phyloP scores from a whole-genome alignment of 2,329 filamentous ascomycete species.

The Trichoderma atroviride region DNA sequence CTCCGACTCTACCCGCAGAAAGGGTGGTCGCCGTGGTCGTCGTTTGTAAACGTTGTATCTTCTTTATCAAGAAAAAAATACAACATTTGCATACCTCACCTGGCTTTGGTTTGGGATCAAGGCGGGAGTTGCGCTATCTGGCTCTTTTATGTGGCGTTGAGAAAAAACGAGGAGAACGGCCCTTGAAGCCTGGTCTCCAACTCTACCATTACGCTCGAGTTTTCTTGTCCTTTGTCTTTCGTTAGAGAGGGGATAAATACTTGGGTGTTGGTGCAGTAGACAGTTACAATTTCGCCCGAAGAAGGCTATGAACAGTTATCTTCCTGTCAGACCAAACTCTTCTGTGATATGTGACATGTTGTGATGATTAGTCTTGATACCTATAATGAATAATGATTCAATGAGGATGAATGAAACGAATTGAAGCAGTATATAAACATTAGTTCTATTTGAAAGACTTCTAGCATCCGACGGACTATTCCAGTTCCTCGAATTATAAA shows the following conservation, averaged over 20 bases:
- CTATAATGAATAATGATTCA: neutral
- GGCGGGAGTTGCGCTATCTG: conserved; percentile 48
- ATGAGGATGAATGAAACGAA: neutral
- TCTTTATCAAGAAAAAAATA: conserved; percentile 9
- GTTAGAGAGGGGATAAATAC: neutral
- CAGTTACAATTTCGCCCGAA: conserved; percentile 50
- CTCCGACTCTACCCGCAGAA: conserved; percentile 98
- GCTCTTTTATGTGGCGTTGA: conserved; percentile 64
- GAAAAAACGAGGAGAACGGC: conserved; percentile 74
- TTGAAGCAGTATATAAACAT: neutral
- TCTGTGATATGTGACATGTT: conserved; percentile 25
- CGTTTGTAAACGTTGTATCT: conserved; percentile 74
- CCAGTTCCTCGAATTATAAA: neutral
- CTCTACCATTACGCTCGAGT: conserved; percentile 51
- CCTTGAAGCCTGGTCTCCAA: conserved; percentile 63
- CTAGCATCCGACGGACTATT: neutral
- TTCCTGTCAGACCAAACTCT: conserved; percentile 36
- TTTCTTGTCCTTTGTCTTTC: conserved; percentile 22
- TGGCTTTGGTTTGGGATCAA: conserved; percentile 36
- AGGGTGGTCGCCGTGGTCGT: conserved; percentile 99
- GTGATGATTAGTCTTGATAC: neutral
- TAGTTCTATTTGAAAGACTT: neutral
- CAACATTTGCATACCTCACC: conserved; percentile 7
- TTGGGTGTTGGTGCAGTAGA: conserved; percentile 42
- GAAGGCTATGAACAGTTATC: conserved; percentile 46